Conservation (phyloP, 2,329 filamentous ascomycete species). For the Aspergillus flavus region DNA sequence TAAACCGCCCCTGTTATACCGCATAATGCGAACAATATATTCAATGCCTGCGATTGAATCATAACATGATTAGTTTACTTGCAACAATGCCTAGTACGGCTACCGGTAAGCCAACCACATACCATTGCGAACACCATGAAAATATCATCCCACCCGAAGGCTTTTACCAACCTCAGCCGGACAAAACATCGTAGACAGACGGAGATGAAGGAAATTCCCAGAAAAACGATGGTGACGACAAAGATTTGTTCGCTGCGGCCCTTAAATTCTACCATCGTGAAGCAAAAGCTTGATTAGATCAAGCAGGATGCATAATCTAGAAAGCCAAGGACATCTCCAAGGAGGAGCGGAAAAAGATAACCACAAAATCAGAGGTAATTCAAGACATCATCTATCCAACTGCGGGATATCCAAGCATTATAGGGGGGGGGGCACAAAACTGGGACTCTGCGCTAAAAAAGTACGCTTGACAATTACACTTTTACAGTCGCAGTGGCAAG, state of each 20-base stretch:
- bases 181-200: constrained; percentile 42
- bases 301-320: constrained; percentile 15
- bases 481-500: constrained; percentile 6
- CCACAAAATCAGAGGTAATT: constrained; percentile 4
- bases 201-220: constrained; percentile 34
- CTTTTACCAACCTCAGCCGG: constrained; percentile 35
- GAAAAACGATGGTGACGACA: constrained; percentile 35
- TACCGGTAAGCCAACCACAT: constrained; percentile 13
- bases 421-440: background rate
- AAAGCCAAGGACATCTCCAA: constrained; percentile 11
- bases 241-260: constrained; percentile 38
- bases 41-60: constrained; percentile 26
- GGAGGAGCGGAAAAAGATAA: constrained; percentile 4
- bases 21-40: constrained; percentile 39
- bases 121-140: constrained; percentile 43
- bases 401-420: constrained; percentile 4
- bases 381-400: background rate
- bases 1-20: constrained; percentile 38
- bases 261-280: constrained; percentile 34
- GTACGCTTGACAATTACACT: background rate
- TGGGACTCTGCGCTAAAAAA: constrained; percentile 8
- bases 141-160: constrained; percentile 43
- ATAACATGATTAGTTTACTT: background rate
- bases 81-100: background rate
- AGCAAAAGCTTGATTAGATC: constrained; percentile 10